phyloP scores from a whole-genome alignment of 345 rosid genomes.

The Aquilaria malaccensis region DNA sequence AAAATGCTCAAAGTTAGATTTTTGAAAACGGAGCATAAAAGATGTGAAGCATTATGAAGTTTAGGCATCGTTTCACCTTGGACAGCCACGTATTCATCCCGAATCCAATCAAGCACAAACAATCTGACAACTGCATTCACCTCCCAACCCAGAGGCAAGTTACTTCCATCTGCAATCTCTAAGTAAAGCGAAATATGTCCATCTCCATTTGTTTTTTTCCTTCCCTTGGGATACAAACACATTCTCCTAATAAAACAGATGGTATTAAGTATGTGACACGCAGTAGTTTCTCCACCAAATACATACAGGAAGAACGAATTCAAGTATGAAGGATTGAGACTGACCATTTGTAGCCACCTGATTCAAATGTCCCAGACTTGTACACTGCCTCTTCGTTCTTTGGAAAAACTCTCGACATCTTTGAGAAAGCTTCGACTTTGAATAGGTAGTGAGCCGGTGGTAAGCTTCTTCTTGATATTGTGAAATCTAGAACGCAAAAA shows the following conservation, averaged over 20 bases:
- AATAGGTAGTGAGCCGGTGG: constrained; percentile 46
- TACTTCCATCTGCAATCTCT: constrained; percentile 1
- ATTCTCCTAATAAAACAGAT: constrained; percentile 21
- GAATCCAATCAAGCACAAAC: constrained; percentile 9
- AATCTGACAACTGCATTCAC: constrained; percentile 11
- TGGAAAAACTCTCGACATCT: constrained; percentile 12
- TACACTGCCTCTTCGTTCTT: constrained; percentile 36
- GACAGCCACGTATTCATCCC: constrained; percentile 10
- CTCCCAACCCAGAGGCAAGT: constrained; percentile 17
- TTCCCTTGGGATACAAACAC: constrained; percentile 28
- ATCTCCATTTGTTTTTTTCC: neutral
- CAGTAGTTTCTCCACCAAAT: neutral
- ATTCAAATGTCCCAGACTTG: constrained; percentile 55
- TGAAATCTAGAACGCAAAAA: no score
- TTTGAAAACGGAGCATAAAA: neutral
- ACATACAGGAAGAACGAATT: neutral
- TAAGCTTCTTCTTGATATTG: no score
- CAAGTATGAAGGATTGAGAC: neutral
- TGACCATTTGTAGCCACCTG: constrained; percentile 71
- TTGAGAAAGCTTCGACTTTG: constrained; percentile 42
- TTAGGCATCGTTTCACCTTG: constrained; percentile 9
- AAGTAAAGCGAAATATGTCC: no score
- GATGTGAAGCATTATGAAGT: neutral
- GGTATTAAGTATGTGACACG: neutral
- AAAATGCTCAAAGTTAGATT: no score